Percentiles rank a stretch among this genome's conserved stretches.
These are phyloP conservation scores for Casuarina cunninghamiana DNA, from an alignment of 306 rosid genomes.

Conservation along the genomic window DNA sequence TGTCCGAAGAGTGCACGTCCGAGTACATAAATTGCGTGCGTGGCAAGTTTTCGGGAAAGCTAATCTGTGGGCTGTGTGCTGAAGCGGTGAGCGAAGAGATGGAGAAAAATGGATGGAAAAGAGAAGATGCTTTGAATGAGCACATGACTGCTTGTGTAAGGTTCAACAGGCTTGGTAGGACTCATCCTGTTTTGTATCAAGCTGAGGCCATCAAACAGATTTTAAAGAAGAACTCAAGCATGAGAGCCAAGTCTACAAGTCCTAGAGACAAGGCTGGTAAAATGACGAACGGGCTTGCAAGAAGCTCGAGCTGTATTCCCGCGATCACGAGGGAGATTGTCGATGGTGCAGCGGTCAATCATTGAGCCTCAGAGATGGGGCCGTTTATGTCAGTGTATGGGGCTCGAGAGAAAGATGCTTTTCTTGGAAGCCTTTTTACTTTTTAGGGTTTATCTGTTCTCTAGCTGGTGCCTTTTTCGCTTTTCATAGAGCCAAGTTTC, in stretches of 20 bases:
- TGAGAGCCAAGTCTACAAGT: constrained; percentile 31
- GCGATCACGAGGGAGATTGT: constrained; percentile 29
- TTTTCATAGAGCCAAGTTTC: too few relatives aligned
- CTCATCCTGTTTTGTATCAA: constrained; percentile 48
- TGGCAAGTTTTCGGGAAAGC: constrained; percentile 41
- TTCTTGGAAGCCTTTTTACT: too few relatives aligned
- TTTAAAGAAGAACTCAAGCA: constrained; percentile 39
- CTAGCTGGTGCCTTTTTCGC: too few relatives aligned
- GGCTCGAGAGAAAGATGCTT: background rate
- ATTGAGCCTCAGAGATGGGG: background rate
- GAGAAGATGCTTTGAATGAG: constrained; percentile 47
- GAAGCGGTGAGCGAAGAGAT: constrained; percentile 61
- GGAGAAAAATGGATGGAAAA: constrained; percentile 46
- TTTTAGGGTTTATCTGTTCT: background rate
- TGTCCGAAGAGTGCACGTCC: constrained; percentile 55
- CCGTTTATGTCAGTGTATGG: too few relatives aligned
- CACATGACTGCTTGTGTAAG: constrained; percentile 52
- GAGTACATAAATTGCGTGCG: constrained; percentile 47
- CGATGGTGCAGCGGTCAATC: constrained; percentile 1
- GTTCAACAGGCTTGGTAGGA: constrained; percentile 55
- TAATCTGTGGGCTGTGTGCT: constrained; percentile 56
- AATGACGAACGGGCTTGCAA: constrained; percentile 17
- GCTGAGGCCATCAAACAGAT: constrained; percentile 56
- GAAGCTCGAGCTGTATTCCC: constrained; percentile 56
- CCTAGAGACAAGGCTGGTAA: constrained; percentile 15